These are phyloP conservation scores for Saraca asoca DNA, from an alignment of 331 rosid genomes.

Conservation along the genomic window DNA sequence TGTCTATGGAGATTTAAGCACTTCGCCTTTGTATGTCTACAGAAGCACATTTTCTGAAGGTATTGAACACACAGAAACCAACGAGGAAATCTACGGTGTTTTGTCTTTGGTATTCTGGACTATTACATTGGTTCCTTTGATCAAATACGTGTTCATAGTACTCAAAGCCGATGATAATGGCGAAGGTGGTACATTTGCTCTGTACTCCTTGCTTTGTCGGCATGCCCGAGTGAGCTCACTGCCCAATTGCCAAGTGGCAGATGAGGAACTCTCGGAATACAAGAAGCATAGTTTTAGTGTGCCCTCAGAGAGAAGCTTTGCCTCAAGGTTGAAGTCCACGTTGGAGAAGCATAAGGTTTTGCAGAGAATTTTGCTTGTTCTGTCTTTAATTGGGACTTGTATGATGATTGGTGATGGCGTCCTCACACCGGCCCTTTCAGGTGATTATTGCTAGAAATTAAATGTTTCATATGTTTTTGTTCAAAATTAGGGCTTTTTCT, in stretches of 20 bases:
- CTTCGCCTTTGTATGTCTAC: slow-evolving; percentile 41
- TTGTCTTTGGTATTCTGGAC: slow-evolving; percentile 47
- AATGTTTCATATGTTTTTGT: not conserved
- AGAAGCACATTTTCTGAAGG: slow-evolving; percentile 43
- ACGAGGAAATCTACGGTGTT: slow-evolving; percentile 45
- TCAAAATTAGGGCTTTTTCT: slow-evolving; percentile 12
- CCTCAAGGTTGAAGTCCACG: slow-evolving; percentile 21
- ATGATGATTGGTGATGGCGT: slow-evolving; percentile 46
- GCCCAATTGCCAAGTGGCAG: slow-evolving; percentile 44
- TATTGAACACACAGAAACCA: slow-evolving; percentile 38
- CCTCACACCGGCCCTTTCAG: slow-evolving; percentile 44
- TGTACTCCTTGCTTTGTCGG: slow-evolving; percentile 45
- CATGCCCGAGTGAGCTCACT: slow-evolving; percentile 34
- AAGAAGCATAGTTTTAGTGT: not conserved
- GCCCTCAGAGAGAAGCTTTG: slow-evolving; percentile 38
- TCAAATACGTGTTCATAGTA: slow-evolving; percentile 42
- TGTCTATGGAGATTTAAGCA: slow-evolving; percentile 42
- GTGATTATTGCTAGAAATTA: slow-evolving; percentile 11
- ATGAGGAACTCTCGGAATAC: slow-evolving; percentile 40
- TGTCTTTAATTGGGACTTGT: slow-evolving; percentile 43
- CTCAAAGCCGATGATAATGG: slow-evolving; percentile 45
- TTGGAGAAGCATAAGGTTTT: slow-evolving; percentile 39
- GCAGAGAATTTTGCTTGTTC: slow-evolving; percentile 45
- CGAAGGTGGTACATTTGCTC: slow-evolving; percentile 48
- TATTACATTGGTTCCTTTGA: slow-evolving; percentile 37